A percentile compares a stretch with the other conserved stretches of the same genome.
Conservation (phyloP, 116 monocot genomes). For the Dioscorea cayenensis region DNA sequence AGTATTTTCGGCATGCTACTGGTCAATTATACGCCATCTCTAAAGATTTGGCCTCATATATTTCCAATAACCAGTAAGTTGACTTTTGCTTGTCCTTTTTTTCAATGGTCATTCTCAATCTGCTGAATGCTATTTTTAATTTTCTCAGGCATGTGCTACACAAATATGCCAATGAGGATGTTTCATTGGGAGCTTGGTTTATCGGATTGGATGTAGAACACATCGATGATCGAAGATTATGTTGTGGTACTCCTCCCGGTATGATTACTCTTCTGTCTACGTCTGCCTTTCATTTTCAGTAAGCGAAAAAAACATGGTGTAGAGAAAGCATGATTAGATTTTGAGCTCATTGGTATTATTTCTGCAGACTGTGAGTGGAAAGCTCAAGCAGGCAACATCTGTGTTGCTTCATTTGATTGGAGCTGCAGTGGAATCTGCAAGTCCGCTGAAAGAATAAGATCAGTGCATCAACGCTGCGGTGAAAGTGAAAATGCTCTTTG, state of each 20-base stretch:
- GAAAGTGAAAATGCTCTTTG: conserved; percentile 69
- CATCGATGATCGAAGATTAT: conserved; percentile 79
- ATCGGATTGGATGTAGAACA: conserved; percentile 92
- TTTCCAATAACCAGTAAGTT: conserved; percentile 82
- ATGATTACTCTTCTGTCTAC: not conserved
- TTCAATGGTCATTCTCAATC: not conserved
- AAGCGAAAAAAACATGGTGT: too few species aligned
- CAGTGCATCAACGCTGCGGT: conserved; percentile 77
- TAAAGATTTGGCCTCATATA: conserved; percentile 82
- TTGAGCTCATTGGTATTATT: not conserved
- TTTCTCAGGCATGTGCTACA: conserved; percentile 73
- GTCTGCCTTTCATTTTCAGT: not conserved
- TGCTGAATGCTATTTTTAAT: not conserved
- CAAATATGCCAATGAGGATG: conserved; percentile 96
- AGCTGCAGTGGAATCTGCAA: conserved; percentile 94
- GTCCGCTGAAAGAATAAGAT: conserved; percentile 66
- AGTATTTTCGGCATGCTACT: conserved; percentile 95
- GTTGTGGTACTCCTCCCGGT: conserved; percentile 96
- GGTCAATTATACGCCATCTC: conserved; percentile 96
- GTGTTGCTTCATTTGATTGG: conserved; percentile 95
- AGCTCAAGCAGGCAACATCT: conserved; percentile 87
- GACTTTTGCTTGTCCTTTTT: not conserved
- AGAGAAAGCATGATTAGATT: too few species aligned
- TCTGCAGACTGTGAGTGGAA: conserved; percentile 94
- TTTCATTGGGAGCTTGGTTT: conserved; percentile 89